Conservation (phyloP, 768 basidiomycete species). For the Obba rivulosa region DNA sequence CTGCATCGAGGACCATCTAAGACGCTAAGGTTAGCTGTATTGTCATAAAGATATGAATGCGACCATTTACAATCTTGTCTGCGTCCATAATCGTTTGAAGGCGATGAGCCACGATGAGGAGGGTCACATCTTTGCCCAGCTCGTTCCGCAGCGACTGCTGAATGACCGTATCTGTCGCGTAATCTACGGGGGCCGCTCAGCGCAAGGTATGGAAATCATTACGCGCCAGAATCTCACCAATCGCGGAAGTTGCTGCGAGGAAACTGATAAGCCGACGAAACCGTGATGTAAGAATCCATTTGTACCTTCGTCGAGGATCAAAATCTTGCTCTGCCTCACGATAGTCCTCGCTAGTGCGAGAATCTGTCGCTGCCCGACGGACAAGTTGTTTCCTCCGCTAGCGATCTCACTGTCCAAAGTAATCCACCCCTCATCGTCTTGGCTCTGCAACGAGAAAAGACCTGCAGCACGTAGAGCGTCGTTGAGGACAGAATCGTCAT, state of each 20-base stretch:
- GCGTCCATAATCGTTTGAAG: conserved; percentile 52
- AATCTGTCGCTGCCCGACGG: conserved; percentile 55
- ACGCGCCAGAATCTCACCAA: conserved; percentile 23
- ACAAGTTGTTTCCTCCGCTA: conserved; percentile 40
- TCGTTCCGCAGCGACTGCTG: conserved; percentile 47
- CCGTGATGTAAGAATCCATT: neutral
- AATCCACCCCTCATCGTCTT: conserved; percentile 31
- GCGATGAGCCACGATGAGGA: conserved; percentile 55
- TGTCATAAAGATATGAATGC: neutral
- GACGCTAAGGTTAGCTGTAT: neutral
- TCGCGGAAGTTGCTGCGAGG: conserved; percentile 39
- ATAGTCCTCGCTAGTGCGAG: conserved; percentile 58
- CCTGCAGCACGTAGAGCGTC: conserved; percentile 45
- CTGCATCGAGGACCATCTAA: conserved; percentile 39
- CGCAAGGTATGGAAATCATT: neutral
- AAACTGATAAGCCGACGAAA: neutral
- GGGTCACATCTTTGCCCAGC: conserved; percentile 35
- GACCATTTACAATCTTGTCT: conserved; percentile 45
- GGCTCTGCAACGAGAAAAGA: conserved; percentile 35
- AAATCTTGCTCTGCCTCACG: conserved; percentile 47
- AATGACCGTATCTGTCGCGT: conserved; percentile 48
- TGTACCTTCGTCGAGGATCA: conserved; percentile 53
- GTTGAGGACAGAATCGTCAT: conserved; percentile 49
- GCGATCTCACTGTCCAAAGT: conserved; percentile 42
- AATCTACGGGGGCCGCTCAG: conserved; percentile 28